phyloP scores from a whole-genome alignment of 495 filamentous ascomycete species.

The Lasiosphaeris hirsuta region DNA sequence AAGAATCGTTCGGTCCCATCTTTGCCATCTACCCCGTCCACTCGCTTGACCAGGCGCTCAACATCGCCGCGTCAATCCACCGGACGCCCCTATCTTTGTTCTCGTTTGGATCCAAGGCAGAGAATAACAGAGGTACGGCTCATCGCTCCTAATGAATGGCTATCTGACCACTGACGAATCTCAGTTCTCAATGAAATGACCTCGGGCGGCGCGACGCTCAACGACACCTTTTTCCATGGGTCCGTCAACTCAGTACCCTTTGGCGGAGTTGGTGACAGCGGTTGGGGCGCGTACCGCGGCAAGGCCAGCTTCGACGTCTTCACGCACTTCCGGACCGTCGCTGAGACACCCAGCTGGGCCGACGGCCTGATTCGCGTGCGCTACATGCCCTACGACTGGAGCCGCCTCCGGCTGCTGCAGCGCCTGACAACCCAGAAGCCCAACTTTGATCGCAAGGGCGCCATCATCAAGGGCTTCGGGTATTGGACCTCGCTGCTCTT shows the following conservation, averaged over 20 bases:
- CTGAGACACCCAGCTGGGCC: conserved; percentile 75
- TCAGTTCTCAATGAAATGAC: conserved; percentile 60
- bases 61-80: conserved; percentile 69
- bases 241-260: conserved; percentile 75
- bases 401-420: conserved; percentile 53
- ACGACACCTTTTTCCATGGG: conserved; percentile 80
- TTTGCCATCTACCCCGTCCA: conserved; percentile 74
- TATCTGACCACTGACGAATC: conserved; percentile 18
- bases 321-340: conserved; percentile 72
- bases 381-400: conserved; percentile 69
- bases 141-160: background rate
- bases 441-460: conserved; percentile 80
- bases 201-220: conserved; percentile 76
- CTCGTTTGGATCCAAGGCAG: conserved; percentile 74
- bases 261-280: conserved; percentile 86
- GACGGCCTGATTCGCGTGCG: conserved; percentile 70
- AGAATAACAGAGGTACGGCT: conserved; percentile 61
- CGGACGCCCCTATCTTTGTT: conserved; percentile 79
- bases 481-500: conserved; percentile 48
- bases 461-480: conserved; percentile 45
- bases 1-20: conserved; percentile 89
- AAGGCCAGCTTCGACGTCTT: conserved; percentile 81
- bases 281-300: conserved; percentile 80
- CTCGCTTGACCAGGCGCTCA: conserved; percentile 76
- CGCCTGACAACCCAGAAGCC: conserved; percentile 58